These are phyloP conservation scores for Neurospora tetraspora DNA, from an alignment of 495 filamentous ascomycete genomes.

Conservation along the genomic window DNA sequence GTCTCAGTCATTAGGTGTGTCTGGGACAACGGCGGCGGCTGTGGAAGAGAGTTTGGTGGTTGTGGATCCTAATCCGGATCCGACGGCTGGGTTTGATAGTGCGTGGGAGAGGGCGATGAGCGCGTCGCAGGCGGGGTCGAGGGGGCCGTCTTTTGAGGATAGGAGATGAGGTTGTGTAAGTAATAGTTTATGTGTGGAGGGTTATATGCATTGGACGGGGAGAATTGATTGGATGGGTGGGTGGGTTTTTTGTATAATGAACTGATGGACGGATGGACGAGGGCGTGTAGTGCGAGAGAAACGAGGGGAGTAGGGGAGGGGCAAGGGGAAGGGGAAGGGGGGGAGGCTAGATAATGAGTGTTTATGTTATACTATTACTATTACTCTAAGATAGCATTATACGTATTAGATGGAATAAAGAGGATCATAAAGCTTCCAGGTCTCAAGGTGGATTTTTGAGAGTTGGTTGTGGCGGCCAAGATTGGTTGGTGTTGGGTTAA, in stretches of 20 bases:
- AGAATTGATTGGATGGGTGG: not conserved
- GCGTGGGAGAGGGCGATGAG: conserved; percentile 53
- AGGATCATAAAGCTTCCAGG: not conserved
- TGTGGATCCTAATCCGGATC: conserved; percentile 30
- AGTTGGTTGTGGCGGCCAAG: too few relatives aligned
- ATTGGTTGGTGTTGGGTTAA: too few relatives aligned
- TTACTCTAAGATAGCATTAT: not conserved
- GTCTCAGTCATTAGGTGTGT: not conserved
- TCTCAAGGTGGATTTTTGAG: too few relatives aligned
- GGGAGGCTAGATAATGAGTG: not conserved
- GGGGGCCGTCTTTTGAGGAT: not conserved
- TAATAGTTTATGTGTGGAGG: not conserved
- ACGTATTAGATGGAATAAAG: not conserved
- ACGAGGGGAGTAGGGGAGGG: not conserved
- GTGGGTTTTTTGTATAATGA: not conserved
- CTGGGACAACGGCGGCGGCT: conserved; percentile 3
- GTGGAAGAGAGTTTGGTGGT: conserved; percentile 36
- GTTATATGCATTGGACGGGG: not conserved
- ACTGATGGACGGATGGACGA: not conserved
- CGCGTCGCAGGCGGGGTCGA: not conserved
- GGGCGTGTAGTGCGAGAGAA: not conserved
- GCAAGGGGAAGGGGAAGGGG: too few relatives aligned
- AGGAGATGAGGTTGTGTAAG: not conserved
- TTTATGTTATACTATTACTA: not conserved
- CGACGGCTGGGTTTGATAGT: conserved; percentile 45